Evolutionary conservation across 164 flowering plant genomes (phyloP).

Genomic region (Magnolia changhungtana): DNA sequence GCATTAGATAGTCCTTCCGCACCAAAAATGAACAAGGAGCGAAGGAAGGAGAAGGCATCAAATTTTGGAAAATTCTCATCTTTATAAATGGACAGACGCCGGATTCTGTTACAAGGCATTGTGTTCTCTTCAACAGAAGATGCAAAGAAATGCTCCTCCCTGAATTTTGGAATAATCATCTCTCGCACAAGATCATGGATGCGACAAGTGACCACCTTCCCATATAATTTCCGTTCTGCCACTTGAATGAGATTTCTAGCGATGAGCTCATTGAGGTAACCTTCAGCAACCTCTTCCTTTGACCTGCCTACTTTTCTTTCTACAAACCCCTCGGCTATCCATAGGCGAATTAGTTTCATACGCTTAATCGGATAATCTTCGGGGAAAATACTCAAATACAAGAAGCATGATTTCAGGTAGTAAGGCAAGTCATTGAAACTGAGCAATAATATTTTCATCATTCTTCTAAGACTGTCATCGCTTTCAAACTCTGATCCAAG

Average conservation of each 20-base stretch:
- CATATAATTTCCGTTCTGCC: background rate
- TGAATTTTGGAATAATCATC: background rate
- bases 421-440: slow-evolving; percentile 18
- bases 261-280: slow-evolving; percentile 4
- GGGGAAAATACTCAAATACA: slow-evolving; percentile 12
- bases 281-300: slow-evolving; percentile 16
- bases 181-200: slow-evolving; percentile 18
- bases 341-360: slow-evolving; percentile 1
- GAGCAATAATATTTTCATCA: slow-evolving; percentile 4
- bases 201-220: slow-evolving; percentile 3
- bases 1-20: too few relatives aligned
- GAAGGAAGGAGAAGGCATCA: background rate
- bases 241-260: slow-evolving; percentile 4
- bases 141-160: slow-evolving; percentile 3
- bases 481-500: slow-evolving; percentile 9
- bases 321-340: slow-evolving; percentile 20
- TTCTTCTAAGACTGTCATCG: background rate
- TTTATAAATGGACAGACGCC: slow-evolving; percentile 23
- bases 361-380: slow-evolving; percentile 7
- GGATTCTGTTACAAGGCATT: background rate
- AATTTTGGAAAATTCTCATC: background rate
- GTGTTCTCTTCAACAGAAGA: slow-evolving; percentile 2
- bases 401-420: slow-evolving; percentile 15
- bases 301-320: background rate
- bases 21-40: slow-evolving; percentile 1